Percentiles rank a stretch among this genome's conserved stretches.
These are phyloP conservation scores for Aspergillus pseudoterreus DNA, from an alignment of 2,329 filamentous ascomycete genomes.

Conservation along the genomic window DNA sequence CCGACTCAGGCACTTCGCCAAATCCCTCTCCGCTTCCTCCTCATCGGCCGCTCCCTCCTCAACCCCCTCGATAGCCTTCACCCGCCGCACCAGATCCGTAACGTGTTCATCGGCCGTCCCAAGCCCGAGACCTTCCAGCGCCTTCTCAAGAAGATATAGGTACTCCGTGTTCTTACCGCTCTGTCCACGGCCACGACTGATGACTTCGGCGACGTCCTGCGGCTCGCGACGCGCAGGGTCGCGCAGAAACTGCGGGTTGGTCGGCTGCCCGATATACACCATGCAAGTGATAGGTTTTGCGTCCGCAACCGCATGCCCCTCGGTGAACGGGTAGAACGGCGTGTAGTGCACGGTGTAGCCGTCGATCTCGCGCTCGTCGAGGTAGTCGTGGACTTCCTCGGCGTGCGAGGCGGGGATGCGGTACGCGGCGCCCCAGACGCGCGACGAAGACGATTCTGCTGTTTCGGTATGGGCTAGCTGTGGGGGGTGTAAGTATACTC, in stretches of 20 bases:
- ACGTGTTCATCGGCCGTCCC: constrained; percentile 83
- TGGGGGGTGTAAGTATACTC: neutral
- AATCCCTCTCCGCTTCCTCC: constrained; percentile 26
- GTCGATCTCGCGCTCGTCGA: constrained; percentile 96
- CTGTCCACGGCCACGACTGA: constrained; percentile 70
- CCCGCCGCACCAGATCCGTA: constrained; percentile 70
- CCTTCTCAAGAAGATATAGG: constrained; percentile 72
- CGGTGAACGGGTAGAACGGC: constrained; percentile 65
- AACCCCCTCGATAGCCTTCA: constrained; percentile 59
- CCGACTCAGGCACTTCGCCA: constrained; percentile 22
- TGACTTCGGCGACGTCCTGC: constrained; percentile 73
- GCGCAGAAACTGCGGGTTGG: constrained; percentile 82
- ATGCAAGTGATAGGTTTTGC: constrained; percentile 53
- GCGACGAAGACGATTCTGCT: constrained; percentile 28
- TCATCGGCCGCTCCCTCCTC: constrained; percentile 28
- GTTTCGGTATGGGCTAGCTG: constrained; percentile 35
- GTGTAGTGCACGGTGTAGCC: constrained; percentile 93
- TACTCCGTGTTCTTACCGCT: constrained; percentile 92
- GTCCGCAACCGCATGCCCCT: constrained; percentile 2
- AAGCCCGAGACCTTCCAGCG: constrained; percentile 66
- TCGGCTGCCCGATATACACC: constrained; percentile 91
- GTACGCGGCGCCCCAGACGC: constrained; percentile 91
- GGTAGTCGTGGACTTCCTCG: constrained; percentile 77
- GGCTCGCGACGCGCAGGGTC: constrained; percentile 62
- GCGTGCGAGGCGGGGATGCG: constrained; percentile 71